Conservation (phyloP, 345 rosid genomes). For the Chamaenerion angustifolium region DNA sequence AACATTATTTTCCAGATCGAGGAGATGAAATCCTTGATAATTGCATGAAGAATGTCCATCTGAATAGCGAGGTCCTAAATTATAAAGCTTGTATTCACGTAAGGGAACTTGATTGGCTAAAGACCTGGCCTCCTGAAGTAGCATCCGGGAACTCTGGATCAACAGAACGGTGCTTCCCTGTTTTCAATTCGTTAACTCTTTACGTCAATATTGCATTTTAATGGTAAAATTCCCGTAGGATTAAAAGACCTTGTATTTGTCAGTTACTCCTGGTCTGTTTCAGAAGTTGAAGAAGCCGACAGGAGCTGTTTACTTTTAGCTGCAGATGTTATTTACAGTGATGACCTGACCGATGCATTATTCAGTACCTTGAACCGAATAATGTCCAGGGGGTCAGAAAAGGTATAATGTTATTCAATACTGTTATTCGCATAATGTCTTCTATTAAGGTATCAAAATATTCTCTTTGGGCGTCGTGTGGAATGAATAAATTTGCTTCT, state of each 20-base stretch:
- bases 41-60: slow-evolving; percentile 39
- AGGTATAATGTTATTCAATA: slow-evolving; percentile 3
- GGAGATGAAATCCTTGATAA: slow-evolving; percentile 57
- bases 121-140: slow-evolving; percentile 46
- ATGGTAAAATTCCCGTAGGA: neutral
- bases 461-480: no score
- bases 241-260: slow-evolving; percentile 4
- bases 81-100: slow-evolving; percentile 32
- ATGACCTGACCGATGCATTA: slow-evolving; percentile 43
- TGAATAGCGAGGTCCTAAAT: slow-evolving; percentile 33
- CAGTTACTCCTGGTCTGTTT: slow-evolving; percentile 36
- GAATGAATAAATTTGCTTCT: neutral
- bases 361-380: slow-evolving; percentile 31
- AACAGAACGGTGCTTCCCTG: slow-evolving; percentile 22
- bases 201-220: neutral
- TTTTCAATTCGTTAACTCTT: neutral
- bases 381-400: slow-evolving; percentile 29
- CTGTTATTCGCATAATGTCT: no score
- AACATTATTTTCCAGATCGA: slow-evolving; percentile 25
- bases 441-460: no score
- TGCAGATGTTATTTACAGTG: slow-evolving; percentile 61
- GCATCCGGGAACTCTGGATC: slow-evolving; percentile 10
- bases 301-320: slow-evolving; percentile 40
- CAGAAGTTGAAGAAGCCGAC: slow-evolving; percentile 38
- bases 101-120: slow-evolving; percentile 69